A percentile compares a stretch with the other conserved stretches of the same genome.
phyloP scores from a whole-genome alignment of 495 filamentous ascomycete species.

The Aspergillus asperescens region DNA sequence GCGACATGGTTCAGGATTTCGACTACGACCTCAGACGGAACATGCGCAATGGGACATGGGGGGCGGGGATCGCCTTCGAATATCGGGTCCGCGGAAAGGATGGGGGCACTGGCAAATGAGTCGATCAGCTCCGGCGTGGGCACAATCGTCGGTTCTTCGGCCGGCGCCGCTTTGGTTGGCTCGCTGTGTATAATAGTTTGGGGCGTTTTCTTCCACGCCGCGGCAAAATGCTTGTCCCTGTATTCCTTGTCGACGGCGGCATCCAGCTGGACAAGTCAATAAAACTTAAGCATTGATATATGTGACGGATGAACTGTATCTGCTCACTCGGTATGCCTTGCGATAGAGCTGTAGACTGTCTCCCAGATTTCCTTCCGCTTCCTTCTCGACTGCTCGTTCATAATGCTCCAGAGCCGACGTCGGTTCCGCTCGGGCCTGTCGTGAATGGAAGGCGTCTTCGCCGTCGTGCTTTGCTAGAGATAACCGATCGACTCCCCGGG shows the following conservation, averaged over 20 bases:
- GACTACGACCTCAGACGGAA: constrained; percentile 79
- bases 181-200: constrained; percentile 51
- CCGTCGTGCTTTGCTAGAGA: constrained; percentile 23
- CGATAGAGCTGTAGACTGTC: constrained; percentile 87
- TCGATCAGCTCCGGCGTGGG: constrained; percentile 65
- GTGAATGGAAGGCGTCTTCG: constrained; percentile 29
- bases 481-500: constrained; percentile 35
- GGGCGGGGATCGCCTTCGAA: constrained; percentile 62
- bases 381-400: constrained; percentile 84
- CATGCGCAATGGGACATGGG: constrained; percentile 68
- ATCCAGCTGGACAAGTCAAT: constrained; percentile 53
- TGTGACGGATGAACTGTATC: constrained; percentile 12
- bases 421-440: constrained; percentile 46
- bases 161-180: constrained; percentile 41
- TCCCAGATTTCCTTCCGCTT: constrained; percentile 75
- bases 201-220: constrained; percentile 49
- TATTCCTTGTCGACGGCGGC: constrained; percentile 77
- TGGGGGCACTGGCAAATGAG: constrained; percentile 62
- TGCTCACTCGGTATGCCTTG: constrained; percentile 81
- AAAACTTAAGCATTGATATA: neutral
- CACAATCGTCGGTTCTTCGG: constrained; percentile 35
- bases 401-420: constrained; percentile 86
- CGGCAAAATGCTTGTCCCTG: constrained; percentile 80
- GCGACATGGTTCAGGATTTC: constrained; percentile 69
- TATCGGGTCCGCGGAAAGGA: constrained; percentile 51